phyloP scores from a whole-genome alignment of 1,284 basidiomycete species.

The Puccinia hordei region DNA sequence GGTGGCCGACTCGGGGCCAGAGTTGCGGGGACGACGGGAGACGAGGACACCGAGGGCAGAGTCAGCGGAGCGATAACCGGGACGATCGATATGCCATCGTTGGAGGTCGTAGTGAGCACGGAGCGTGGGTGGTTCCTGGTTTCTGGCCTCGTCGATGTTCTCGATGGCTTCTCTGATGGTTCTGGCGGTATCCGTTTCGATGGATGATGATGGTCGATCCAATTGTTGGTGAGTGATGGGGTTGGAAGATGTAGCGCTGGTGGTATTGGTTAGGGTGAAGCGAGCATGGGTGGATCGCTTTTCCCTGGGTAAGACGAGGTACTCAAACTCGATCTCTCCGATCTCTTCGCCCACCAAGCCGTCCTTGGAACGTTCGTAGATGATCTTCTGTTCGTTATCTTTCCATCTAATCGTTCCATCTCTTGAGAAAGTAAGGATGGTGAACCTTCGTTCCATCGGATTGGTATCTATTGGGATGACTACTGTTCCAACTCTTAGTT shows the following conservation, averaged over 20 bases:
- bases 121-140: background rate
- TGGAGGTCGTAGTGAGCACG: background rate
- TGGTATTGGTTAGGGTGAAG: background rate
- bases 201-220: background rate
- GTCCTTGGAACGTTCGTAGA: slow-evolving; percentile 36
- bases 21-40: background rate
- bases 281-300: background rate
- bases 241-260: background rate
- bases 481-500: background rate
- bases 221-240: background rate
- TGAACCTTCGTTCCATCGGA: slow-evolving; percentile 35
- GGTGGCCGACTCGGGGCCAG: background rate
- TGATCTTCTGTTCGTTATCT: slow-evolving; percentile 11
- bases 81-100: background rate
- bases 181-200: background rate
- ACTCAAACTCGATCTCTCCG: slow-evolving; percentile 34
- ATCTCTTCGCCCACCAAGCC: slow-evolving; percentile 46
- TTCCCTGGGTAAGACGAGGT: slow-evolving; percentile 17
- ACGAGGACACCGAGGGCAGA: background rate
- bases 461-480: slow-evolving; percentile 22
- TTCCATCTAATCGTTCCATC: slow-evolving; percentile 31
- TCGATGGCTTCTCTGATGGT: background rate
- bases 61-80: background rate
- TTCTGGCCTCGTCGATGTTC: background rate
- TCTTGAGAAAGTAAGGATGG: slow-evolving; percentile 6